Evolutionary conservation across 2,329 filamentous ascomycete species (phyloP), one percentile per base, ranked within the genome.

Genomic region (Pseudogymnoascus sp.): DNA sequence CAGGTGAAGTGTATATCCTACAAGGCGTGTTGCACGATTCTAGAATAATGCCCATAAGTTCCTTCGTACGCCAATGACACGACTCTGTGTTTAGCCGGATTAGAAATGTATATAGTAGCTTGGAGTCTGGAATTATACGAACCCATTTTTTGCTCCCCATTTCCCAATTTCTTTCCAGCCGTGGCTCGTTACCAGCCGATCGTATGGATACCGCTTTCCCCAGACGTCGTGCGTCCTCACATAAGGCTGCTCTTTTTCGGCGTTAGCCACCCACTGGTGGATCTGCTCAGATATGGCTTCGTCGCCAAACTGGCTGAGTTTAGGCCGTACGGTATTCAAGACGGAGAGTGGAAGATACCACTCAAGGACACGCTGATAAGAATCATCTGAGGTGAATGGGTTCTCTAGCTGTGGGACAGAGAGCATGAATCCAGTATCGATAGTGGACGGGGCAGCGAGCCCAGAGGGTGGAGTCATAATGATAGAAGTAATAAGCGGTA

Each of bases 11-110:
- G 60, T 61, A 33, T 23, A 47, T 64, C 66, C 36, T 66, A 70
- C 67, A 76, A 71, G 2, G 74, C 70, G 66, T 79, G 80, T 63
- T 80, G 76, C 57, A 78, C 72, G 9, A 79, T 65, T 8, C 79
- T 73, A 59, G 74, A 76, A 67, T 77, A 76, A 19, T 69, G 68
- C 3, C 68, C 72, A 62, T 75, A 68, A n/a, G 71, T 66, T 15
- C 73, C 69, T 31, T 79, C 76, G 63, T 79, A 80, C 1, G 75
- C 77, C 21, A 78, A 74, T 1, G 76, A 76, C 4, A 79, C 72
- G 3, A 79, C 71, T 5, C 64, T 66, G 15, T 57, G 28, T 44
- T 35, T 19, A 36, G n/a, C 19, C 23, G 21, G 10, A 10, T 62
- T 42, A 42, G 50, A 40, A 60, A 35, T 23, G 19, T 31, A 28